These are phyloP conservation scores for Zanthoxylum bungeanum DNA, from an alignment of 345 rosid genomes.

Conservation along the genomic window DNA sequence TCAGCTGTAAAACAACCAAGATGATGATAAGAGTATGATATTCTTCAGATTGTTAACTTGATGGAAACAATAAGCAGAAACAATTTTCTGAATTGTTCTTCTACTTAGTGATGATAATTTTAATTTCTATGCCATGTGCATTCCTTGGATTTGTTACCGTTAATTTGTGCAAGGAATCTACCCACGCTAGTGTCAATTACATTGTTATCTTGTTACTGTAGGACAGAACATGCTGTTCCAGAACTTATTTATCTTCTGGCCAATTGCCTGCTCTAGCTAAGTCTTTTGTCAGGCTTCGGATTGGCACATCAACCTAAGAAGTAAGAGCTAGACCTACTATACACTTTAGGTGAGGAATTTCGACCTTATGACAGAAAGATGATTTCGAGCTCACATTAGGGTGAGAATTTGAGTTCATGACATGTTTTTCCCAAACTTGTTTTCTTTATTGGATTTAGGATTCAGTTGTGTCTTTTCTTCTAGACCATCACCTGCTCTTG, in stretches of 20 bases:
- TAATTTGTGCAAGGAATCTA: too few relatives aligned
- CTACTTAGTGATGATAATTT: constrained; percentile 7
- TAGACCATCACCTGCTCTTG: not conserved
- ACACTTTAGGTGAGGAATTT: not conserved
- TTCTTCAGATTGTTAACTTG: constrained; percentile 25
- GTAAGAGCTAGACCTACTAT: not conserved
- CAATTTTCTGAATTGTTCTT: constrained; percentile 17
- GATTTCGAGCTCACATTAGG: not conserved
- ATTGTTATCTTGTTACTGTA: not conserved
- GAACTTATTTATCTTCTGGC: not conserved
- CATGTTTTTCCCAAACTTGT: not conserved
- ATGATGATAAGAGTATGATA: constrained; percentile 23
- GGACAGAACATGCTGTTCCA: not conserved
- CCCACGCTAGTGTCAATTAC: not conserved
- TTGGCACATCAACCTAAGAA: constrained; percentile 1
- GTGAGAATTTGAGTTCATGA: not conserved
- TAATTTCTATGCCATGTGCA: not conserved
- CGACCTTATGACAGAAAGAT: not conserved
- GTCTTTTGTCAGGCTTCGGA: not conserved
- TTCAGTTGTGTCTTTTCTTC: too few relatives aligned
- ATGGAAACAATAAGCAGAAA: constrained; percentile 25
- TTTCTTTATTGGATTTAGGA: not conserved
- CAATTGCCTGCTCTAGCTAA: constrained; percentile 3
- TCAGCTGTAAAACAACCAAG: constrained; percentile 9
- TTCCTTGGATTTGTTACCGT: not conserved